Base-by-base conservation (phyloP, 805 yeast genomes). In the Pichia sporocuriosa region DNA sequence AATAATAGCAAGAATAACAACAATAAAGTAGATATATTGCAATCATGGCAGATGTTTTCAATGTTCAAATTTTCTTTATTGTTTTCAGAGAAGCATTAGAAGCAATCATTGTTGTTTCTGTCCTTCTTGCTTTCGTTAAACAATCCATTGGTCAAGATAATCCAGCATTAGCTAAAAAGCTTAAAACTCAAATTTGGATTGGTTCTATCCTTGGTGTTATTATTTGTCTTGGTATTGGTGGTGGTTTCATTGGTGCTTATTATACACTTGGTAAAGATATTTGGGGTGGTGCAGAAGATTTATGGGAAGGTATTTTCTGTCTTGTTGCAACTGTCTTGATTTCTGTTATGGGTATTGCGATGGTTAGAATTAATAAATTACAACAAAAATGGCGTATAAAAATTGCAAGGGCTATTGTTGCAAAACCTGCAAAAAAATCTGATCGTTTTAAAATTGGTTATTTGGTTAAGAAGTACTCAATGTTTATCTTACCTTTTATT, bases 281-380 rank as follows among this genome's bases (percentile, higher is more conserved):
- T 50, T 90, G 96, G 84, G 72, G 90, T 38, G 59, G 63, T 11
- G 79, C 95, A 17, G 98, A 90, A 63, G 97, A 90, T 62, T 63
- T 90, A 44, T 90, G 97, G 97, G 98, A 90, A 73, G 97, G 97
- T 69, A 71, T 86, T 44, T 88, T 90, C 61, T 85, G 94, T 66
- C 67, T 90, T 51, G 79, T 90, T 62, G 98, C 97, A 3, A 77
- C 95, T 0, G 67, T 85, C 35, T 77, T 90, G 77, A 90, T 90
- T 58, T 77, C 96, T 11, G 54, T 83, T 54, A 89, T 90, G 97
- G 97, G 98, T 62, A 75, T 90, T 57, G 95, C 97, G 44, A 85
- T 90, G 96, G 75, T 90, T 58, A 79, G 97, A 66, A 74, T 90
- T 63, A 89, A 89, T 71, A 88, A 89, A 71, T 86, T 89, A 95